Conservation (phyloP, 495 filamentous ascomycete genomes). For the Tuber aestivum region DNA sequence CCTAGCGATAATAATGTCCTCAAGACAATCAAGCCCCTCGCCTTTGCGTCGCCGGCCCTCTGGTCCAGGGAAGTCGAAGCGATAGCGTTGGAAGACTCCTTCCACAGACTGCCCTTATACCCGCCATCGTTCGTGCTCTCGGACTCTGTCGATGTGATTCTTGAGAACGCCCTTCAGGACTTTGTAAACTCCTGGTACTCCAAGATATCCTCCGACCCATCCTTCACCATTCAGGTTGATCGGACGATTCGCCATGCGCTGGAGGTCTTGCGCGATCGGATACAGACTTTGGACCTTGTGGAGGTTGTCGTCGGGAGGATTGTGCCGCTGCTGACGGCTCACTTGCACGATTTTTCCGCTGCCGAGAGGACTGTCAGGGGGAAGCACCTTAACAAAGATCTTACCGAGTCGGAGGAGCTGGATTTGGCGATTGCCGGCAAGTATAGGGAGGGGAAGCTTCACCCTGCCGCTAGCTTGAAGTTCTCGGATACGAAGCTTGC, state of each 20-base stretch:
- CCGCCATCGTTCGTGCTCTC: constrained; percentile 74
- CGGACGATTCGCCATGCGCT: constrained; percentile 69
- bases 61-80: constrained; percentile 34
- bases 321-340: constrained; percentile 82
- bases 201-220: constrained; percentile 71
- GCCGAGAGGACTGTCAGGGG: constrained; percentile 85
- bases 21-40: constrained; percentile 31
- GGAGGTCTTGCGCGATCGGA: constrained; percentile 59
- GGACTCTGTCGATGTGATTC: constrained; percentile 68
- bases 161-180: constrained; percentile 71
- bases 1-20: constrained; percentile 14
- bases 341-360: constrained; percentile 83
- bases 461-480: constrained; percentile 76
- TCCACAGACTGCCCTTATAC: constrained; percentile 60
- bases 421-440: constrained; percentile 89
- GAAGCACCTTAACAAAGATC: constrained; percentile 72
- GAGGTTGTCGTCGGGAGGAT: constrained; percentile 73
- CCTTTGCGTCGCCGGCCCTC: constrained; percentile 24
- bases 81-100: constrained; percentile 38
- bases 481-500: constrained; percentile 73
- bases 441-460: constrained; percentile 81
- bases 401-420: constrained; percentile 94
- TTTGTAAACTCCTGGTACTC: constrained; percentile 86
- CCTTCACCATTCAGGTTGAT: constrained; percentile 81
- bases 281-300: constrained; percentile 68